Conservation (phyloP, 2,329 filamentous ascomycete species). For the Colletotrichum orbiculare region DNA sequence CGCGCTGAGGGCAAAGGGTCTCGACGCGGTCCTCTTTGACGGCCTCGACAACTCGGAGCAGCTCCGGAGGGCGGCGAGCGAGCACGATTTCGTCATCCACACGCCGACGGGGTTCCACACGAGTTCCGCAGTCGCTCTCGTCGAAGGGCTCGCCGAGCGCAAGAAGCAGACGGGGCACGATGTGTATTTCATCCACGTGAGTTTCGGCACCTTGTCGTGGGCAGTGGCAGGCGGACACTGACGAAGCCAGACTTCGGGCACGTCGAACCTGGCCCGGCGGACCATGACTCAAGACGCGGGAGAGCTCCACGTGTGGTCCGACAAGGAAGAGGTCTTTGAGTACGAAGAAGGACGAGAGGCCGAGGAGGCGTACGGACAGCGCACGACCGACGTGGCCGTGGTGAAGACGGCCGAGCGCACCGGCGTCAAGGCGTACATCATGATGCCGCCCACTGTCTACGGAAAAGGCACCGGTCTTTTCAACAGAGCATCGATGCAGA, state of each 20-base stretch:
- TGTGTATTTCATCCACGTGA: slow-evolving; percentile 53
- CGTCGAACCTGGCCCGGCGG: slow-evolving; percentile 55
- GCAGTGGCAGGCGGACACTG: background rate
- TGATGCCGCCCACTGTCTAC: slow-evolving; percentile 61
- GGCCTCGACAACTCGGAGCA: slow-evolving; percentile 39
- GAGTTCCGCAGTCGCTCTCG: slow-evolving; percentile 50
- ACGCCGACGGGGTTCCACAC: slow-evolving; percentile 53
- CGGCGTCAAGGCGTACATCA: slow-evolving; percentile 56
- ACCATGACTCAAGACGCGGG: slow-evolving; percentile 48
- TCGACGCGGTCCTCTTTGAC: slow-evolving; percentile 18
- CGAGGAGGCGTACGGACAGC: slow-evolving; percentile 52
- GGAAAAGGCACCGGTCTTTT: slow-evolving; percentile 56
- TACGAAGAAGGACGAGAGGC: slow-evolving; percentile 52
- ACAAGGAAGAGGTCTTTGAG: slow-evolving; percentile 56
- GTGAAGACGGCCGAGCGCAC: slow-evolving; percentile 50
- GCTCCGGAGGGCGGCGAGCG: slow-evolving; percentile 38
- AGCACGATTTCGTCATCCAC: slow-evolving; percentile 54
- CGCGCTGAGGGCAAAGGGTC: slow-evolving; percentile 36
- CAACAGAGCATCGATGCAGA: slow-evolving; percentile 51
- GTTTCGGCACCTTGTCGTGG: background rate
- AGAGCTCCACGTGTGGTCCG: slow-evolving; percentile 49
- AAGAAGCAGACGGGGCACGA: slow-evolving; percentile 47
- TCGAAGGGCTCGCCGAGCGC: slow-evolving; percentile 54
- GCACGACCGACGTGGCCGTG: slow-evolving; percentile 56
- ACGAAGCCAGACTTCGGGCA: slow-evolving; percentile 49